These are phyloP conservation scores for Chaetomium cochliodes DNA, from an alignment of 495 filamentous ascomycete genomes.

Conservation along the genomic window DNA sequence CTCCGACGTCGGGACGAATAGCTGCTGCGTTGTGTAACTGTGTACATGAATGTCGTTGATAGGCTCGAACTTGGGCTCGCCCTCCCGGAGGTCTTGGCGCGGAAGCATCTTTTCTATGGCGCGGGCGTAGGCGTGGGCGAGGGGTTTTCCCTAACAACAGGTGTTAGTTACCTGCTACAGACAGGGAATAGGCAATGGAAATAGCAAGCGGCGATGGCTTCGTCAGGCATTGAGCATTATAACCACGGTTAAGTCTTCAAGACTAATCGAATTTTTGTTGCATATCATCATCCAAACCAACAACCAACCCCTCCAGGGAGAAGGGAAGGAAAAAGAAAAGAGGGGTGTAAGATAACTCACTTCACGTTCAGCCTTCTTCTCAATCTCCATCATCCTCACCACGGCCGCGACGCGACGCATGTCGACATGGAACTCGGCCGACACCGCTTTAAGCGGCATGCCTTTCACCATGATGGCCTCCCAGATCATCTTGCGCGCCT, in stretches of 20 bases:
- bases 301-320: constrained; percentile 1
- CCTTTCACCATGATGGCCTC: constrained; percentile 59
- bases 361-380: constrained; percentile 71
- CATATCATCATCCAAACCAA: constrained; percentile 55
- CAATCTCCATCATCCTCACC: constrained; percentile 80
- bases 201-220: background rate
- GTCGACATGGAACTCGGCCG: constrained; percentile 73
- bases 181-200: no score
- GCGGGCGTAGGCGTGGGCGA: constrained; percentile 72
- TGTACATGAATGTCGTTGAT: constrained; percentile 92
- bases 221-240: constrained; percentile 36
- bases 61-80: constrained; percentile 62
- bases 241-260: constrained; percentile 91
- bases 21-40: constrained; percentile 71
- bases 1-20: constrained; percentile 88
- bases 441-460: constrained; percentile 72
- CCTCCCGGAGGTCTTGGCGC: constrained; percentile 33
- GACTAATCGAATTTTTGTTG: constrained; percentile 96
- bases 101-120: constrained; percentile 83
- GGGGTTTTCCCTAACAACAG: constrained; percentile 62
- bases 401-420: constrained; percentile 87
- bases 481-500: constrained; percentile 73
- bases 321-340: constrained; percentile 23
- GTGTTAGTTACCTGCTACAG: background rate
- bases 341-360: constrained; percentile 49